phyloP scores from a whole-genome alignment of 768 basidiomycete species.

The Russula compacta region DNA sequence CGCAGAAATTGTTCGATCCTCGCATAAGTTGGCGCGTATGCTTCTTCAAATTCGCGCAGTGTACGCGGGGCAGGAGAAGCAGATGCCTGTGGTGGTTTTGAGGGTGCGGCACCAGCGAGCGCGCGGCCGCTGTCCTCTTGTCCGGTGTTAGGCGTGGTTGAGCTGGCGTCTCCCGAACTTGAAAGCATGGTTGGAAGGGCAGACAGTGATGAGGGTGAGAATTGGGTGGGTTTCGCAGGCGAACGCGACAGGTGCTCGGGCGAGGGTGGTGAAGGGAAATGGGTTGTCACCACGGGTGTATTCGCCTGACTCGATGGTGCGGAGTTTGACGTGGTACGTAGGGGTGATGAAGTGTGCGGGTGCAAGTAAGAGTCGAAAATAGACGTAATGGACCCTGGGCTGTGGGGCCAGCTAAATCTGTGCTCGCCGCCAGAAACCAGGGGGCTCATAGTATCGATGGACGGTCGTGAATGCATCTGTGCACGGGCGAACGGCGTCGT shows the following conservation, averaged over 20 bases:
- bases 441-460: neutral
- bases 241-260: neutral
- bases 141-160: neutral
- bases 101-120: neutral
- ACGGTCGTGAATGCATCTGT: neutral
- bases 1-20: neutral
- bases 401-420: neutral
- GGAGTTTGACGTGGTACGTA: neutral
- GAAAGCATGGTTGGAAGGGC: neutral
- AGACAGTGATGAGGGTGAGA: neutral
- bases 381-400: neutral
- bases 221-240: neutral
- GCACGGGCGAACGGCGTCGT: neutral
- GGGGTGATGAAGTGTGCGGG: neutral
- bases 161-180: neutral
- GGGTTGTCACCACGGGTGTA: neutral
- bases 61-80: neutral
- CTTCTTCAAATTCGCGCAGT: slow-evolving; percentile 7
- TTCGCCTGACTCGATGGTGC: neutral
- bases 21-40: slow-evolving; percentile 1
- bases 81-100: neutral
- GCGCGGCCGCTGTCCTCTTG: neutral
- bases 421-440: no score
- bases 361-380: neutral
- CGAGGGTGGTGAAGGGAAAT: neutral